Percentiles rank a stretch among this genome's conserved stretches.
These are phyloP conservation scores for Lichtheimia ornata DNA, from an alignment of 371 early-diverging fungal species.

Conservation along the genomic window DNA sequence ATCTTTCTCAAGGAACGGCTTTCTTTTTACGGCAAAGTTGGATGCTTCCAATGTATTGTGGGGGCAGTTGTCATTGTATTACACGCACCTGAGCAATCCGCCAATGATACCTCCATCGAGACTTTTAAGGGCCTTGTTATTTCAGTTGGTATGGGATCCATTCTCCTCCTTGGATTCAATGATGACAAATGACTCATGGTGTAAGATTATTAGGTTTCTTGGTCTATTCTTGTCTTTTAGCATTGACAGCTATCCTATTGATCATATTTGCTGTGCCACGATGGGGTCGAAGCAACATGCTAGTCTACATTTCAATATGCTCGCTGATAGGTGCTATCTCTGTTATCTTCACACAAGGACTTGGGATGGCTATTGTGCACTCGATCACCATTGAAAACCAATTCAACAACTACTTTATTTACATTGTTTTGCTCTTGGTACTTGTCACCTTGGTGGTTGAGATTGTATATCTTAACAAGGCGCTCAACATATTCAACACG, in stretches of 20 bases:
- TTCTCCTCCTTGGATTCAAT: no score
- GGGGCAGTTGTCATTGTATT: conserved; percentile 89
- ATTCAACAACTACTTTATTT: conserved; percentile 85
- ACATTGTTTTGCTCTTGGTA: conserved; percentile 75
- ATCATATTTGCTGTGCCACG: conserved; percentile 80
- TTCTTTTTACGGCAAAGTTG: conserved; percentile 81
- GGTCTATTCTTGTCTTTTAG: conserved; percentile 68
- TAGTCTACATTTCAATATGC: conserved; percentile 85
- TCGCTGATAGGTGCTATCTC: conserved; percentile 90
- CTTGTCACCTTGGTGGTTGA: conserved; percentile 78
- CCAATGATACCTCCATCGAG: conserved; percentile 72
- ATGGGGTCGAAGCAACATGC: conserved; percentile 82
- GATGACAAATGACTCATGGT: no score
- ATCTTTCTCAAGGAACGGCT: conserved; percentile 87
- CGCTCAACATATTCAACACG: conserved; percentile 89
- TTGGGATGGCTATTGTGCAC: conserved; percentile 89
- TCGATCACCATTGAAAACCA: conserved; percentile 86
- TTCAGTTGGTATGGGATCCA: conserved; percentile 65
- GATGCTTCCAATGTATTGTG: conserved; percentile 88
- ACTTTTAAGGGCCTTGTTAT: conserved; percentile 76
- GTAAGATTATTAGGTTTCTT: conserved; percentile 65
- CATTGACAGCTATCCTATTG: conserved; percentile 56
- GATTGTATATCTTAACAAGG: conserved; percentile 96
- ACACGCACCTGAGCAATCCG: conserved; percentile 86
- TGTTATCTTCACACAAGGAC: conserved; percentile 89